Base-by-base conservation (phyloP, 2,329 filamentous ascomycete genomes). In the Cercospora sojina region DNA sequence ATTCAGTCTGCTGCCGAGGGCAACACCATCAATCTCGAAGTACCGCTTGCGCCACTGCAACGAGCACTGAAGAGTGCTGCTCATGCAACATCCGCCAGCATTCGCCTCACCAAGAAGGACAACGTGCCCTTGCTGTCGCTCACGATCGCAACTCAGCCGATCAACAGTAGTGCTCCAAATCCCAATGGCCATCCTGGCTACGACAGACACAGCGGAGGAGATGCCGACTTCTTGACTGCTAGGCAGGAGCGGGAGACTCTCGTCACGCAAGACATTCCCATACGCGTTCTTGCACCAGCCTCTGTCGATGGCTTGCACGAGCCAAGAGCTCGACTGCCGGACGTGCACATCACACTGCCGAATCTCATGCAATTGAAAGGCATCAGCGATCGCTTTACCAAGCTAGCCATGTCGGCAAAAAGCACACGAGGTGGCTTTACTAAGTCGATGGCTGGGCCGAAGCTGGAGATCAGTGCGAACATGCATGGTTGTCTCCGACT, bases 11-110 rank as follows among this genome's bases (percentile, higher is more conserved):
- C 91, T 59, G 90, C 93, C 57, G 83, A 83, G 43, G 84, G 88
- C 78, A 97, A 97, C 80, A 91, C 93, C 62, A 97, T 99, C 81
- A 97, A 99, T 80, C 89, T 99, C 70, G 95, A 99, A 81, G 87
- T 99, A 1, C 93, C 95, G 27, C 88, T 98, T n/a, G 86, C 87
- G 13, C 90, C 91, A 1, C 87, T 99, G 23, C 91, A 95, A 74
- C 90, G 93, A 67, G 95, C 95, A n/a, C 88, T 99, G 66, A 92
- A 90, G 74, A 97, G 93, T 38, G 94, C 94, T 53, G 83, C 91
- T 62, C 90, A 91, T 76, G 92, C 91, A 73, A 88, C 90, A 18
- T 90, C 91, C 18, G 92, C 93, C 63, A 91, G 90, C 13, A 87
- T 99, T 43, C 90, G 94, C 43, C 87, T 99, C 49, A 97, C 94